These are phyloP conservation scores for Cystoisospora suis DNA, from an alignment of 169 alveolate genomes.

Conservation along the genomic window DNA sequence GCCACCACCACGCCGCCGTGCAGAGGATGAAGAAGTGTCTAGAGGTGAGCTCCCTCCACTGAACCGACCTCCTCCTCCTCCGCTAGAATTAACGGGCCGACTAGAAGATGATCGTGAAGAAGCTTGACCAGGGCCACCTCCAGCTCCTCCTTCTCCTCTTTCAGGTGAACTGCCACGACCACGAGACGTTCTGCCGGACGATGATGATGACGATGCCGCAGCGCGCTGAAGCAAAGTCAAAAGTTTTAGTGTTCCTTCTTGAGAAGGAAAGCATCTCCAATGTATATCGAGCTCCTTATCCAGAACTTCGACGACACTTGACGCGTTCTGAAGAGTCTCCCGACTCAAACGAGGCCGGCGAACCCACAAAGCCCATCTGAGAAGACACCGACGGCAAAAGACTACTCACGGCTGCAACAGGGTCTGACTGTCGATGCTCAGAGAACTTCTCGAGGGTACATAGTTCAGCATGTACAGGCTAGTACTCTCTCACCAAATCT, in stretches of 20 bases:
- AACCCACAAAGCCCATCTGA: constrained; percentile 54
- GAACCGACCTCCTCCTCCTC: background rate
- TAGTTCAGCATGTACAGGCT: background rate
- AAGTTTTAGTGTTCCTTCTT: constrained; percentile 27
- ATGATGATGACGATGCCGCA: background rate
- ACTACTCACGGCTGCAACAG: background rate
- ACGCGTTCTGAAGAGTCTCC: background rate
- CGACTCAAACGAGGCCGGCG: constrained; percentile 27
- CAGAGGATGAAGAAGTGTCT: no score
- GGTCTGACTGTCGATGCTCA: background rate
- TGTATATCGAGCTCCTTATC: constrained; percentile 7
- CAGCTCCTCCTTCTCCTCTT: background rate
- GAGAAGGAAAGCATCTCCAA: constrained; percentile 32
- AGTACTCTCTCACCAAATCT: background rate
- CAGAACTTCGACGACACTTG: background rate
- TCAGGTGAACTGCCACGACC: background rate
- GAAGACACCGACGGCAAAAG: background rate
- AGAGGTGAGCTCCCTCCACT: background rate
- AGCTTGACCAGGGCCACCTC: background rate
- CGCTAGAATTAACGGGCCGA: no score
- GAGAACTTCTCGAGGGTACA: background rate
- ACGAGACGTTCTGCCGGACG: background rate
- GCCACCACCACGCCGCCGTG: no score
- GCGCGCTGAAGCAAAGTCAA: constrained; percentile 12
- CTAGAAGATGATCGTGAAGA: no score